phyloP scores from a whole-genome alignment of 176 grass and related monocot species.

The Aegilops bicornis region DNA sequence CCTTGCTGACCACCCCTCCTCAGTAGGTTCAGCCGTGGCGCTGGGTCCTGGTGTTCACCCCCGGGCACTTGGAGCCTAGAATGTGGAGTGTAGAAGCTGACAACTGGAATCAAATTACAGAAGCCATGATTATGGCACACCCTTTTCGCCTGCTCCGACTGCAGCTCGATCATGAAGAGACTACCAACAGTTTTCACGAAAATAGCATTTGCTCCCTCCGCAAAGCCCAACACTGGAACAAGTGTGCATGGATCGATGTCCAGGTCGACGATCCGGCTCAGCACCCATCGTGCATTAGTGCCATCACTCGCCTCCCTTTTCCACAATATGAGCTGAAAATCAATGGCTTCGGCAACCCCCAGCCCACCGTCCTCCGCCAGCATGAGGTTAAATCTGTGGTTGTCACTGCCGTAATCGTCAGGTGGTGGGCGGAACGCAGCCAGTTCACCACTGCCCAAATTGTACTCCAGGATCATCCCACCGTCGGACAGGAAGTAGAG shows the following conservation, averaged over 20 bases:
- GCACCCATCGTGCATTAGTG: background rate
- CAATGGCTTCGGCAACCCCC: background rate
- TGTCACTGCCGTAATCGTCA: too few species aligned
- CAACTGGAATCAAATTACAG: background rate
- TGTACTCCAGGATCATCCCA: background rate
- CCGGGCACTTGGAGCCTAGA: background rate
- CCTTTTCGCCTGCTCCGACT: background rate
- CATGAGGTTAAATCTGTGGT: background rate
- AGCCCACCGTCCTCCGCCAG: background rate
- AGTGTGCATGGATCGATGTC: too few species aligned
- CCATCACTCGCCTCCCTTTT: background rate
- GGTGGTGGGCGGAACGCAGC: background rate
- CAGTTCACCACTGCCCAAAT: background rate
- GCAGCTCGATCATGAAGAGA: background rate
- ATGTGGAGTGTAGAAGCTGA: background rate
- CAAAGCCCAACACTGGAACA: background rate
- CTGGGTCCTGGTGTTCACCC: background rate
- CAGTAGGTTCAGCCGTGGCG: background rate
- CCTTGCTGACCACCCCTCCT: background rate
- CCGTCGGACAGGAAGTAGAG: background rate
- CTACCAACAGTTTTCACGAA: background rate
- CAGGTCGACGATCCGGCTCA: background rate
- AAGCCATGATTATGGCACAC: background rate
- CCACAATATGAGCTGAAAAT: background rate
- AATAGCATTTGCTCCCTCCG: background rate